A percentile compares a stretch with the other conserved stretches of the same genome.
phyloP scores from a whole-genome alignment of 2,329 filamentous ascomycete species.

The Colletotrichum chlorophyti region DNA sequence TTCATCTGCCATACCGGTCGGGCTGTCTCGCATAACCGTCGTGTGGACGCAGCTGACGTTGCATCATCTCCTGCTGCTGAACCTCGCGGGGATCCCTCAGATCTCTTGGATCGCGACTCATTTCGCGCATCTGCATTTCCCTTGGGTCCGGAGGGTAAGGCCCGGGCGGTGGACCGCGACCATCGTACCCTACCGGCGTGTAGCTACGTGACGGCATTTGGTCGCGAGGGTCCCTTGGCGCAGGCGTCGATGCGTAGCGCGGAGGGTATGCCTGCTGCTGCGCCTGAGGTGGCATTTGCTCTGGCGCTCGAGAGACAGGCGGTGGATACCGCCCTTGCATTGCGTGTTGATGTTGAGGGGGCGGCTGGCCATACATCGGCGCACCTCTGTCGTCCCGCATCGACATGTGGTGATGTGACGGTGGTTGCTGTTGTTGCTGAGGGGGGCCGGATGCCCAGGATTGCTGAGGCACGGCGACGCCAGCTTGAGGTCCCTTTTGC shows the following conservation, averaged over 20 bases:
- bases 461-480: slow-evolving; percentile 40
- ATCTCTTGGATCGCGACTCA: slow-evolving; percentile 42
- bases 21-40: slow-evolving; percentile 51
- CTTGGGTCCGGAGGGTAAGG: slow-evolving; percentile 42
- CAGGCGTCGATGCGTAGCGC: slow-evolving; percentile 52
- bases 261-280: slow-evolving; percentile 44
- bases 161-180: slow-evolving; percentile 46
- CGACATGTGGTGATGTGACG: slow-evolving; percentile 27
- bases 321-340: slow-evolving; percentile 47
- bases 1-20: slow-evolving; percentile 52
- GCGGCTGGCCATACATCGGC: slow-evolving; percentile 40
- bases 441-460: slow-evolving; percentile 37
- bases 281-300: slow-evolving; percentile 48
- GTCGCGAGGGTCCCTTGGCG: slow-evolving; percentile 49
- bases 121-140: slow-evolving; percentile 45
- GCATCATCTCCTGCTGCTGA: slow-evolving; percentile 40
- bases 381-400: slow-evolving; percentile 48
- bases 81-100: slow-evolving; percentile 39
- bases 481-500: slow-evolving; percentile 43
- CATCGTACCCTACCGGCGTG: slow-evolving; percentile 52
- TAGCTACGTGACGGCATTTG: slow-evolving; percentile 52
- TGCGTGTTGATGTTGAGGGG: slow-evolving; percentile 40
- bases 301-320: slow-evolving; percentile 46
- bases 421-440: slow-evolving; percentile 34
- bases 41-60: slow-evolving; percentile 50